Conservation (phyloP, 495 filamentous ascomycete genomes). For the Coniosporium apollinis region DNA sequence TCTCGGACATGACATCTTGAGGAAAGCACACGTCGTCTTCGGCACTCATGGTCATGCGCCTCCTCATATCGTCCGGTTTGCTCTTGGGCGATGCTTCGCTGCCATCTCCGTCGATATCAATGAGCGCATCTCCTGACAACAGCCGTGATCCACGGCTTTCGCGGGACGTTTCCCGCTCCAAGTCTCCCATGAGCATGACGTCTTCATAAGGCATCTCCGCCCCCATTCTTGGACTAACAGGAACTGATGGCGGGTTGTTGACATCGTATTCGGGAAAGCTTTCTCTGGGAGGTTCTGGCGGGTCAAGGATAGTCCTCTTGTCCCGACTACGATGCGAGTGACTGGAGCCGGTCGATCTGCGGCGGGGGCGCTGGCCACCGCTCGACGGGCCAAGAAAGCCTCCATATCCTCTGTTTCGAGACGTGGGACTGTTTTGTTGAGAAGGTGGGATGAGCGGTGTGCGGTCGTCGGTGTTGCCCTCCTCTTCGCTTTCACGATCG, state of each 20-base stretch:
- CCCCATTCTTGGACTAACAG: conserved; percentile 51
- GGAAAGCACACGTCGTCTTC: conserved; percentile 93
- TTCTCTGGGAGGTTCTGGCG: conserved; percentile 11
- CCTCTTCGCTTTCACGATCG: conserved; percentile 15
- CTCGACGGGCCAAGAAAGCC: conserved; percentile 9
- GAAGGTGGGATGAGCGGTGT: conserved; percentile 18
- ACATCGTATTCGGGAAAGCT: conserved; percentile 50
- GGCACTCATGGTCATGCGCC: conserved; percentile 36
- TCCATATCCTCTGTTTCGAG: conserved; percentile 10
- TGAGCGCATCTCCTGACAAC: conserved; percentile 32
- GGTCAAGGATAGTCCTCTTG: not conserved
- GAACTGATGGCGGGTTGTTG: conserved; percentile 93
- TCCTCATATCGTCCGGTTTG: conserved; percentile 18
- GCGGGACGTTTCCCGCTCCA: conserved; percentile 24
- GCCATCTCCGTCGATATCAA: conserved; percentile 40
- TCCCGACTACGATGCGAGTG: conserved; percentile 3
- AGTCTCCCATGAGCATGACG: conserved; percentile 49
- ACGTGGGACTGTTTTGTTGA: conserved; percentile 6
- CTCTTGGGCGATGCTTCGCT: conserved; percentile 16
- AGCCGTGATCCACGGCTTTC: conserved; percentile 20
- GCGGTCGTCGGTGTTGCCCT: conserved; percentile 16
- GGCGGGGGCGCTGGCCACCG: conserved; percentile 3
- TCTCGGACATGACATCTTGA: conserved; percentile 54
- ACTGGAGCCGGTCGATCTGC: conserved; percentile 6
- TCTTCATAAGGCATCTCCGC: conserved; percentile 60